These are phyloP conservation scores for Simplicillium sp. DNA, from an alignment of 2,329 filamentous ascomycete genomes.

Conservation along the genomic window DNA sequence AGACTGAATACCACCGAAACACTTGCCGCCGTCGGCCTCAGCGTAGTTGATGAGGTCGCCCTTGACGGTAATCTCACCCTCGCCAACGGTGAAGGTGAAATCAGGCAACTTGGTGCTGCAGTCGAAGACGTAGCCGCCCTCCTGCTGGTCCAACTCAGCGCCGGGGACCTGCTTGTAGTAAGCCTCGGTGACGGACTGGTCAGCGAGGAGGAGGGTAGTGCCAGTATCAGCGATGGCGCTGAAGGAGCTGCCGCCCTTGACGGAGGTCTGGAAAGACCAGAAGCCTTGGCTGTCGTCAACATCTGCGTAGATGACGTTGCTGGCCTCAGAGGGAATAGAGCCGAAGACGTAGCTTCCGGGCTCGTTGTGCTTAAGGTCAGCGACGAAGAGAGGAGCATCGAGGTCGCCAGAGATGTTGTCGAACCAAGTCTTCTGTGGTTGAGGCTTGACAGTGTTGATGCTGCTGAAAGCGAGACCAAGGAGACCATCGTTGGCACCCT, in stretches of 20 bases:
- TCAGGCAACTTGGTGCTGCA: constrained; percentile 36
- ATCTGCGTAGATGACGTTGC: constrained; percentile 46
- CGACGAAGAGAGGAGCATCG: constrained; percentile 48
- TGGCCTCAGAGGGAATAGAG: constrained; percentile 45
- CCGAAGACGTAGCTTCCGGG: constrained; percentile 52
- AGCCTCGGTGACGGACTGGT: constrained; percentile 35
- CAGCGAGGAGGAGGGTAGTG: constrained; percentile 54
- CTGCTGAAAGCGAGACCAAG: constrained; percentile 26
- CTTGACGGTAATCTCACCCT: constrained; percentile 45
- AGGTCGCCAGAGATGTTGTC: constrained; percentile 18
- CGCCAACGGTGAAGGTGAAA: constrained; percentile 46
- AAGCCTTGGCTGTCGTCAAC: constrained; percentile 47
- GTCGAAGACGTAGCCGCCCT: constrained; percentile 37
- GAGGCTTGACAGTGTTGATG: constrained; percentile 31
- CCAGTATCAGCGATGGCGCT: constrained; percentile 47
- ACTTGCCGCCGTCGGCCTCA: constrained; percentile 36
- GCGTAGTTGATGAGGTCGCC: constrained; percentile 47
- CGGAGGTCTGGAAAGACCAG: constrained; percentile 45
- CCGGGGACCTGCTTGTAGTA: constrained; percentile 39
- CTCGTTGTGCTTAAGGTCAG: constrained; percentile 53
- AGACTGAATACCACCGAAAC: constrained; percentile 59
- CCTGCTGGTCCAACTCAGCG: constrained; percentile 25
- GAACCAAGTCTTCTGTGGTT: constrained; percentile 32
- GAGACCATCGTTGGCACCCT: constrained; percentile 25
- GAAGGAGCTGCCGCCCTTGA: constrained; percentile 16